Evolutionary conservation across 1,139 yeast species (phyloP), one percentile per base, ranked within the genome.

Genomic region (Pichiaceae sp.): DNA sequence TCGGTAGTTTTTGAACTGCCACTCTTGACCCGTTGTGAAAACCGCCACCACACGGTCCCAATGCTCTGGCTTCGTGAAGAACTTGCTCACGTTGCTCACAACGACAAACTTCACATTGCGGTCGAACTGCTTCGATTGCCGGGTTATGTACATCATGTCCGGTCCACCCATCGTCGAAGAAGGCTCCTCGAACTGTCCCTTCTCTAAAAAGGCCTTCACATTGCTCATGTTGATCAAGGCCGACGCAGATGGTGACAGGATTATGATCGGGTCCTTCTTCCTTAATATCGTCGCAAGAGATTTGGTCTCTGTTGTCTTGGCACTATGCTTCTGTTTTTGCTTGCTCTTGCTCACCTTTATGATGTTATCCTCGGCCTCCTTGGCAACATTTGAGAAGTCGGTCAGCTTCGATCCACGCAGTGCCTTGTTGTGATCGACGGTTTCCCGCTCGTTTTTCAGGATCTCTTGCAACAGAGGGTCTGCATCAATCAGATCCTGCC

Each of bases 41-140:
- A 91, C 85, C 0, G 95, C 97, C 35, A 91, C 84, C 1, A 93
- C 96, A 41, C 98, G 71, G 51, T 81, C 86, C 99, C 99, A 91
- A 60, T 93, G 87, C 54, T 91, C 98, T 3, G 95, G 95, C 54
- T 87, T 89, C 19, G 83, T 79, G 64, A 91, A 89, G 64, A 93
- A 89, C 59, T 79, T 73, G 39, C 87, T 95, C 5, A 87, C 87
- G 42, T 83, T 83, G 55, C 85, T 94, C 19, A 87, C 96, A 36
- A 91, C 84, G 50, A 83, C 70, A 48, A 84, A 81, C 37, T 75
- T 72, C 27, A 83, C 70, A 8, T 69, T 64, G 6, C 68, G 56
- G 25, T 76, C 72, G 32, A 82, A 62, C 46, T 69, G 64, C 33
- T 75, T 75, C 21, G 81, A 72, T 6, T 65, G 62, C 45, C 84